A percentile compares a stretch with the other conserved stretches of the same genome.
These are phyloP conservation scores for Fremontodendron californicum DNA, from an alignment of 345 rosid genomes.

Conservation along the genomic window DNA sequence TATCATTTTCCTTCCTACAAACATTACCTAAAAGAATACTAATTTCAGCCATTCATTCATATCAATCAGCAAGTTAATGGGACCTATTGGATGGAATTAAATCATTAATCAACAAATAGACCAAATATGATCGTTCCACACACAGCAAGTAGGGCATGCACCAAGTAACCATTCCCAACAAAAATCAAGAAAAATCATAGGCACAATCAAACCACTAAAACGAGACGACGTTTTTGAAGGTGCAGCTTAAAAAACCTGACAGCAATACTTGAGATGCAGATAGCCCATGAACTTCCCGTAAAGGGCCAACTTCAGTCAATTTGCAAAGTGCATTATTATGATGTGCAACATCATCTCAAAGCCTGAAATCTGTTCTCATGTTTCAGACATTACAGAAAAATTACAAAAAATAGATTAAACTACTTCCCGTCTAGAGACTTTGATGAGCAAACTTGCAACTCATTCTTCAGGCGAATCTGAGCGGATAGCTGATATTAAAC, in stretches of 20 bases:
- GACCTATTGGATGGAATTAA: background rate
- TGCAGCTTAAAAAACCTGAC: background rate
- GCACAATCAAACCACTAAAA: background rate
- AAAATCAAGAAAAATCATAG: background rate
- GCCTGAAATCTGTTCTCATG: background rate
- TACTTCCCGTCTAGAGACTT: background rate
- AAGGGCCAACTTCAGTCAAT: background rate
- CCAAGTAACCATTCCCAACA: background rate
- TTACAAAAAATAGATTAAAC: background rate
- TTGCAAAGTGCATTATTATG: background rate
- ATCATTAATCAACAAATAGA: background rate
- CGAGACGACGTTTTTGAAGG: background rate
- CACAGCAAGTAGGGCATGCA: background rate
- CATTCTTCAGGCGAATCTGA: slow-evolving; percentile 5
- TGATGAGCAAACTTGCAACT: background rate
- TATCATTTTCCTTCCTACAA: background rate
- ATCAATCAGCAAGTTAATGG: background rate
- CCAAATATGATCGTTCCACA: background rate
- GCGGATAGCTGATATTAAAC: background rate
- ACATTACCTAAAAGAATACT: background rate
- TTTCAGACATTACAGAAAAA: background rate
- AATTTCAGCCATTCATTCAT: background rate
- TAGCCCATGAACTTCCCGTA: background rate
- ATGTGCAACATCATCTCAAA: background rate
- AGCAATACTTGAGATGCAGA: background rate